A percentile compares a stretch with the other conserved stretches of the same genome.
Evolutionary conservation across 352 stramenopile genomes (phyloP).

Genomic region (Poterioochromonas sp.): DNA sequence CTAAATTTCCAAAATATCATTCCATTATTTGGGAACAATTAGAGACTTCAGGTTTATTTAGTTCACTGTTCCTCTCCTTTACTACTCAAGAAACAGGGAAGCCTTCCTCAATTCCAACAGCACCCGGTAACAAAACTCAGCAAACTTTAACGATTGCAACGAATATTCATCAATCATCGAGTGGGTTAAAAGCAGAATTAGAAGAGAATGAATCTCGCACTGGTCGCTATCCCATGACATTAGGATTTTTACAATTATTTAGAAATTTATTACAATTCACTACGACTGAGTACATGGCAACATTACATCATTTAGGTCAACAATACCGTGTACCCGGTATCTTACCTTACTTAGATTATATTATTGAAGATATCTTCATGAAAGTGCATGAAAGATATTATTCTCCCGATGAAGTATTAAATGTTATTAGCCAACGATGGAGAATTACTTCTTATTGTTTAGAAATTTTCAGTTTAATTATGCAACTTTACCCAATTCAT

Average conservation of each 20-base stretch:
- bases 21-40: neutral
- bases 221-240: neutral
- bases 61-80: neutral
- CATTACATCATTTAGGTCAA: slow-evolving; percentile 8
- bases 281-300: too few relatives aligned
- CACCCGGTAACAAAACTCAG: neutral
- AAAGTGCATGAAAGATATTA: slow-evolving; percentile 2
- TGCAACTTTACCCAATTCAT: neutral
- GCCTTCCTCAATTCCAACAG: neutral
- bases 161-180: neutral
- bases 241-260: neutral
- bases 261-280: neutral
- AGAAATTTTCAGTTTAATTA: neutral
- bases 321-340: neutral
- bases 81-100: neutral
- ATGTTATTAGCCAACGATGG: neutral
- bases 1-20: neutral
- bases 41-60: neutral
- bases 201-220: neutral
- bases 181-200: neutral
- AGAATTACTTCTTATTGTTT: neutral
- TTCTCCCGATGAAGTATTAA: neutral
- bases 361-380: neutral
- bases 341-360: neutral
- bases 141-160: neutral